Base-by-base conservation (phyloP, 495 filamentous ascomycete species). In the Lindgomyces ingoldianus region DNA sequence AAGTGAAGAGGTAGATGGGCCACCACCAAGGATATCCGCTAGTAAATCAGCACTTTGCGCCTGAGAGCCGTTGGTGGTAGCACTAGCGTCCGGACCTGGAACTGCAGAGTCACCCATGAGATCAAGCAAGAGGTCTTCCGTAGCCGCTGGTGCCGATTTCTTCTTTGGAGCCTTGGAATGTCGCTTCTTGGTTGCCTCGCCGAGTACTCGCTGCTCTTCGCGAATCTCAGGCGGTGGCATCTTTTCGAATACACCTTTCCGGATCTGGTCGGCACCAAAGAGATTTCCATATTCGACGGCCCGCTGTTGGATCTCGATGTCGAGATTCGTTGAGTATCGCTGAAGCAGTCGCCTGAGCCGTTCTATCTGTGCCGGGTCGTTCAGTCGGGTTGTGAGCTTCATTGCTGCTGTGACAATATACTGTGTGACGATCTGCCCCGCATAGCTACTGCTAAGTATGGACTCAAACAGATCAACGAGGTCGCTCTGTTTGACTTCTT, bases 211-310 rank as follows among this genome's bases (percentile, higher is more conserved):
- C 56, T 92, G 91, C 72, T 93, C 89, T 74, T 98, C 94, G 55
- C 91, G 91, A 69, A 98, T 97, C 73, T 98, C 93, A 8, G 94
- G 94, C 2, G 93, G 84, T 12, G 94, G 94, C 94, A 98, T 98
- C 72, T 92, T 91, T 77, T 98, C 94, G 1, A 98, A 80, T 11
- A 98, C 94, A 50, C 94, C 94, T 45, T 84, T 83, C 26, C 93
- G 87, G 57, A 98, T 89, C 50, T 92, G 83, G 61, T 98, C 91
- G 64, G 89, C 91, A 0, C 84, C 84, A 68, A 98, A 97, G 14
- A 98, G 81, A 71, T 98, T 98, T 48, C 86, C 87, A 66, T 96
- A 98, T 74, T 98, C 94, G 16, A 96, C 93, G 11, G 92, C 88
- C 70, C 94, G 85, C 75, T 98, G 95, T 73, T 98, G 94, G 9